phyloP scores from a whole-genome alignment of 192 early-diverging fungal genomes.

The Mortierella hygrophila region DNA sequence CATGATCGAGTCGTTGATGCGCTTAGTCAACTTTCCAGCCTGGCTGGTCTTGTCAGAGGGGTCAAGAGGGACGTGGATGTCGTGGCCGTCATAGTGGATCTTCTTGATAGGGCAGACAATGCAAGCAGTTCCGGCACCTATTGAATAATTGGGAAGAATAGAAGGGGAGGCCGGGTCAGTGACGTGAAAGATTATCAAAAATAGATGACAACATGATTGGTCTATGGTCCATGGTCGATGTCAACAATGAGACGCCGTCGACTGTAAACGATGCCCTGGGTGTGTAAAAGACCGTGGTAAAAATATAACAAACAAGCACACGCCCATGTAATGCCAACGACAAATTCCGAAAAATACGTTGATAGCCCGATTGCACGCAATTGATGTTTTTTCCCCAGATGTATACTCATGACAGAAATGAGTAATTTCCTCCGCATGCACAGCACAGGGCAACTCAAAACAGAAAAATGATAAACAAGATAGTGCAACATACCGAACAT shows the following conservation, averaged over 20 bases:
- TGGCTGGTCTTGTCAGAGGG: constrained; percentile 79
- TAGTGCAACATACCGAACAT: constrained; percentile 80
- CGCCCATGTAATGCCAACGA: background rate
- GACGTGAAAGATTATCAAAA: background rate
- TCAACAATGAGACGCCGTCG: constrained; percentile 20
- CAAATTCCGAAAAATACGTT: background rate
- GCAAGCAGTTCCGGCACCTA: constrained; percentile 89
- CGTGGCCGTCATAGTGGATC: constrained; percentile 82
- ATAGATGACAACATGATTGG: background rate
- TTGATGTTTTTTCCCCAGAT: too few relatives aligned
- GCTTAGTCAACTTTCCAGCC: constrained; percentile 87
- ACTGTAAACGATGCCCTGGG: background rate
- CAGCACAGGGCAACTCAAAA: background rate
- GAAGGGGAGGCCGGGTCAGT: background rate
- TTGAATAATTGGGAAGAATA: background rate
- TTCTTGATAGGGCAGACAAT: constrained; percentile 94
- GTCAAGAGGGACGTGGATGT: constrained; percentile 90
- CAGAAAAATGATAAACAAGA: background rate
- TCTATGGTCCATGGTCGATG: background rate
- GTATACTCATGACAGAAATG: background rate
- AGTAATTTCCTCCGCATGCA: constrained; percentile 14
- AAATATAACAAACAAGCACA: background rate
- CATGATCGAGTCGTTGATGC: constrained; percentile 88
- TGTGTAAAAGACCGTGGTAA: background rate
- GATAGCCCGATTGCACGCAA: background rate